Conservation (phyloP, 1,284 basidiomycete genomes). For the Termitomyces sp. region DNA sequence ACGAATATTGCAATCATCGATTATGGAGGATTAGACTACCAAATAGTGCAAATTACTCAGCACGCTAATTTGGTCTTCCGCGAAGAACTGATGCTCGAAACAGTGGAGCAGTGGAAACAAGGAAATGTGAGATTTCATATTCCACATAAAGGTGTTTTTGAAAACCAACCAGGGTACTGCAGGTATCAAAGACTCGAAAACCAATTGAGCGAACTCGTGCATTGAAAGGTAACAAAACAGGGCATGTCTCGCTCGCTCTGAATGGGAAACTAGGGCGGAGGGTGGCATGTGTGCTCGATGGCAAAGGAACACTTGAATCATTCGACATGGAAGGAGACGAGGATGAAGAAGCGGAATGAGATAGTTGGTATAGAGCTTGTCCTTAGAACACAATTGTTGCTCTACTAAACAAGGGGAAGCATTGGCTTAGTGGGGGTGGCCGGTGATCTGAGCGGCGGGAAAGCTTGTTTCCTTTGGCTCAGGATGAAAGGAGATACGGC, state of each 20-base stretch:
- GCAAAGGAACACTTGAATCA: conserved; percentile 59
- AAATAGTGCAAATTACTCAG: conserved; percentile 38
- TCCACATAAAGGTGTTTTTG: not conserved
- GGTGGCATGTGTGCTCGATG: conserved; percentile 69
- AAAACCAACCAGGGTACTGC: not conserved
- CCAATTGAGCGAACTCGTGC: conserved; percentile 55
- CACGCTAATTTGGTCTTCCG: conserved; percentile 51
- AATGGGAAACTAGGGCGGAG: conserved; percentile 71
- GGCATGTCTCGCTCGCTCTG: conserved; percentile 55
- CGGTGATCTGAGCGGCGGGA: conserved; percentile 21
- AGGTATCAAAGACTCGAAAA: conserved; percentile 46
- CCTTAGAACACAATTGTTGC: too few species aligned
- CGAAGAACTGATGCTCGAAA: conserved; percentile 58
- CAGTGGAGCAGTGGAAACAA: conserved; percentile 49
- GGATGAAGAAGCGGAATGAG: conserved; percentile 46
- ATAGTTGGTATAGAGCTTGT: conserved; percentile 6
- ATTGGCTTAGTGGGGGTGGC: conserved; percentile 21
- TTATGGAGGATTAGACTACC: conserved; percentile 56
- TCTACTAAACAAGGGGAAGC: conserved; percentile 21
- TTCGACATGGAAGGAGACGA: conserved; percentile 71
- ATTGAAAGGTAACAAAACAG: conserved; percentile 46
- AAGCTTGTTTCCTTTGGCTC: conserved; percentile 17
- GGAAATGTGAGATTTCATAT: conserved; percentile 35
- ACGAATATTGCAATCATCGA: conserved; percentile 54
- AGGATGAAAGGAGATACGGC: conserved; percentile 33